phyloP scores from a whole-genome alignment of 2,329 filamentous ascomycete species.

The Whalleya microplaca region DNA sequence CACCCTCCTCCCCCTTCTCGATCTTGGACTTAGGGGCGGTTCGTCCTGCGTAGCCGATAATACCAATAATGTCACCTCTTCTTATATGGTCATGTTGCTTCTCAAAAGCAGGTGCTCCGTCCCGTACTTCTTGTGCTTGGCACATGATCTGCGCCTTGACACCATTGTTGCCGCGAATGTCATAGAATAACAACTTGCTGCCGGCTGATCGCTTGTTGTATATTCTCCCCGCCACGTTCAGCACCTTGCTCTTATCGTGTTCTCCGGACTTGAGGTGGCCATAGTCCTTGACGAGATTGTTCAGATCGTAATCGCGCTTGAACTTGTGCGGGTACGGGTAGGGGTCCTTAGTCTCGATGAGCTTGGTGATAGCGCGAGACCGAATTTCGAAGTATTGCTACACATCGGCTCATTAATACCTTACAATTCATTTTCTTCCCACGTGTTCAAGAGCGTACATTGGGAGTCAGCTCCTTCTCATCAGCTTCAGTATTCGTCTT shows the following conservation, averaged over 20 bases:
- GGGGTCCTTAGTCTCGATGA: conserved; percentile 71
- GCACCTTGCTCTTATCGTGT: conserved; percentile 71
- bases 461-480: conserved; percentile 76
- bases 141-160: conserved; percentile 88
- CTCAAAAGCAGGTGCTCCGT: conserved; percentile 71
- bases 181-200: conserved; percentile 89
- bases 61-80: conserved; percentile 89
- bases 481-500: conserved; percentile 53
- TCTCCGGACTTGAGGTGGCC: conserved; percentile 87
- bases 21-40: conserved; percentile 91
- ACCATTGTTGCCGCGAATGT: conserved; percentile 65
- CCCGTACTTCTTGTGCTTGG: conserved; percentile 77
- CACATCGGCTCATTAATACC: conserved; percentile 2
- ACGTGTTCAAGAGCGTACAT: conserved; percentile 54
- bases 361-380: conserved; percentile 77
- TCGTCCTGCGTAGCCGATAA: conserved; percentile 80
- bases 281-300: conserved; percentile 78
- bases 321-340: conserved; percentile 94
- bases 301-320: conserved; percentile 80
- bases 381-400: conserved; percentile 90
- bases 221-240: conserved; percentile 83
- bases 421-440: background rate
- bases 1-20: conserved; percentile 76
- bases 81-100: conserved; percentile 88
- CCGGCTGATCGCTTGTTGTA: conserved; percentile 85